phyloP scores from a whole-genome alignment of 441 rosid genomes.

The Gossypium trilobum region DNA sequence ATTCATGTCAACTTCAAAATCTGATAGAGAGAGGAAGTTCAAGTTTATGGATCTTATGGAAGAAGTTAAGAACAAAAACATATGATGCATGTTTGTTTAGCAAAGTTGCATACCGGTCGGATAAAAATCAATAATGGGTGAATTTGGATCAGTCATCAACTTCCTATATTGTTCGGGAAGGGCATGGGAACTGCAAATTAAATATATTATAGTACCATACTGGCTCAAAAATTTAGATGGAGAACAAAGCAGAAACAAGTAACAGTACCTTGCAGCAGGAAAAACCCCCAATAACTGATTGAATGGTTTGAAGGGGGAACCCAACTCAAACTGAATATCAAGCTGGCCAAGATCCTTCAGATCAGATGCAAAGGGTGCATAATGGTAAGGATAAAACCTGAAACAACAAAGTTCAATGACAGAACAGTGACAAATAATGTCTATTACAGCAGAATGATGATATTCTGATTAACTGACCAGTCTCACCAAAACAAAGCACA shows the following conservation, averaged over 20 bases:
- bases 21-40: constrained; percentile 32
- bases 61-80: constrained; percentile 10
- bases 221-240: background rate
- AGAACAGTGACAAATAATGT: background rate
- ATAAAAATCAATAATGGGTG: constrained; percentile 84
- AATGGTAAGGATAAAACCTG: constrained; percentile 97
- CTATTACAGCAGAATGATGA: background rate
- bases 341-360: constrained; percentile 63
- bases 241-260: constrained; percentile 8
- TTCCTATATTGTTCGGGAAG: constrained; percentile 68
- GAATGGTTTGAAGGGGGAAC: constrained; percentile 83
- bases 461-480: background rate
- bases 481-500: background rate
- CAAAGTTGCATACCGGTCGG: constrained; percentile 51
- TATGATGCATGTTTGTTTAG: background rate
- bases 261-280: constrained; percentile 79
- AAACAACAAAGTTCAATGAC: constrained; percentile 7
- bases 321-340: constrained; percentile 63
- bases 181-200: constrained; percentile 74
- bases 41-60: constrained; percentile 15
- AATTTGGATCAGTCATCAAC: constrained; percentile 79
- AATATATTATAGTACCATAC: constrained; percentile 16
- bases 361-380: constrained; percentile 98
- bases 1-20: constrained; percentile 88
- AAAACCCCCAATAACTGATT: constrained; percentile 89